A percentile compares a stretch with the other conserved stretches of the same genome.
These are phyloP conservation scores for Melastoma malabathricum DNA, from an alignment of 345 rosid genomes.

Conservation along the genomic window DNA sequence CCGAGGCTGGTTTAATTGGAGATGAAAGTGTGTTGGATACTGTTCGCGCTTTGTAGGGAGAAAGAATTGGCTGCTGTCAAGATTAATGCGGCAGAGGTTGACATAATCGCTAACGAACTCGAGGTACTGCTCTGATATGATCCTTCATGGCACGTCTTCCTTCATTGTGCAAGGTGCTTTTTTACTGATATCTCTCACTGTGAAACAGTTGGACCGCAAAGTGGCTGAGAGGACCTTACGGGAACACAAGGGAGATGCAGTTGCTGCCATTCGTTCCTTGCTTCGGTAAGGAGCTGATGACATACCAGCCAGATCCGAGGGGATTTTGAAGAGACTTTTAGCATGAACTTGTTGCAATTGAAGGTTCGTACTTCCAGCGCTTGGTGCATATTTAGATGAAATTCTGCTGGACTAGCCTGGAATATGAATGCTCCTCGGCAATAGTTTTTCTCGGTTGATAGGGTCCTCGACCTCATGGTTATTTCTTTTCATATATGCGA, in stretches of 20 bases:
- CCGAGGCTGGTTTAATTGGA: no score
- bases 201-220: constrained; percentile 62
- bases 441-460: no score
- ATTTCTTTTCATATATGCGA: no score
- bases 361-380: no score
- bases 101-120: constrained; percentile 78
- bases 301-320: no score
- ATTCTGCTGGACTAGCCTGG: no score
- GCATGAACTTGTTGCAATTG: no score
- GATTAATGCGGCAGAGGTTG: constrained; percentile 83
- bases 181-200: neutral
- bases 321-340: no score
- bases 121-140: constrained; percentile 39
- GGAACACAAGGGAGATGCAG: constrained; percentile 94
- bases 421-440: no score
- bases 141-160: neutral
- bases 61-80: constrained; percentile 94
- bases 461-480: no score
- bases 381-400: no score
- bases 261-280: constrained; percentile 74
- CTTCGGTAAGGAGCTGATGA: constrained; percentile 25
- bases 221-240: constrained; percentile 87
- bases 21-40: no score
- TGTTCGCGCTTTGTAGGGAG: constrained; percentile 32
- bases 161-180: neutral